Evolutionary conservation across 2,329 filamentous ascomycete genomes (phyloP).

Genomic region (Botrytis medusae): DNA sequence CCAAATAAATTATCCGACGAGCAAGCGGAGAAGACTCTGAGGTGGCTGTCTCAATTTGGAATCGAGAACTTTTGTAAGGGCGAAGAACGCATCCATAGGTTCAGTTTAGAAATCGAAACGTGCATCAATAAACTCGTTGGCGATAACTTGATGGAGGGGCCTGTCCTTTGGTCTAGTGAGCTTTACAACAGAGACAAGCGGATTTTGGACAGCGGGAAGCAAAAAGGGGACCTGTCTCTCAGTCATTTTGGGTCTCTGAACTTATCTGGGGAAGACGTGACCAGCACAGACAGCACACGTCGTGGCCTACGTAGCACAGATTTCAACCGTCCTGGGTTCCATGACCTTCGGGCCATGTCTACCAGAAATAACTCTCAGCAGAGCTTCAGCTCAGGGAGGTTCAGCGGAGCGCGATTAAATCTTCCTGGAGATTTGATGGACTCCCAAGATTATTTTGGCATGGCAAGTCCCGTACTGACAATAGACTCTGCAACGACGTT

Average conservation of each 20-base stretch:
- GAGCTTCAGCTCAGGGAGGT: conserved; percentile 68
- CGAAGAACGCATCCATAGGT: conserved; percentile 91
- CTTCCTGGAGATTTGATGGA: conserved; percentile 66
- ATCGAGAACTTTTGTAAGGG: conserved; percentile 94
- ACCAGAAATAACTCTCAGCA: conserved; percentile 66
- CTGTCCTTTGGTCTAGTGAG: conserved; percentile 89
- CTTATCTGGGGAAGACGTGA: conserved; percentile 47
- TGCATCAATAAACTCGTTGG: conserved; percentile 84
- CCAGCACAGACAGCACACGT: conserved; percentile 33
- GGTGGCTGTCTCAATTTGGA: conserved; percentile 77
- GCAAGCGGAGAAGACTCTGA: conserved; percentile 79
- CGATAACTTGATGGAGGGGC: conserved; percentile 78
- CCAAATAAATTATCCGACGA: conserved; percentile 96
- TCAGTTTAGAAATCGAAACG: conserved; percentile 85
- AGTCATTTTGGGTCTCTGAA: conserved; percentile 49
- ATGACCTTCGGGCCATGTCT: conserved; percentile 58
- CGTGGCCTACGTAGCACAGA: conserved; percentile 44
- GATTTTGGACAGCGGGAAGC: conserved; percentile 47
- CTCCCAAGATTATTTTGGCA: conserved; percentile 68
- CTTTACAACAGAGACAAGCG: conserved; percentile 78
- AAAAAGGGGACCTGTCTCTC: conserved; percentile 50
- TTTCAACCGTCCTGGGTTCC: conserved; percentile 50
- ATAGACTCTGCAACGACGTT: conserved; percentile 78
- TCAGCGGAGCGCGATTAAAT: conserved; percentile 57
- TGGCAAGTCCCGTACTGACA: conserved; percentile 65